Conservation (phyloP, 352 stramenopile species). For the Phytopythium ostracodes region DNA sequence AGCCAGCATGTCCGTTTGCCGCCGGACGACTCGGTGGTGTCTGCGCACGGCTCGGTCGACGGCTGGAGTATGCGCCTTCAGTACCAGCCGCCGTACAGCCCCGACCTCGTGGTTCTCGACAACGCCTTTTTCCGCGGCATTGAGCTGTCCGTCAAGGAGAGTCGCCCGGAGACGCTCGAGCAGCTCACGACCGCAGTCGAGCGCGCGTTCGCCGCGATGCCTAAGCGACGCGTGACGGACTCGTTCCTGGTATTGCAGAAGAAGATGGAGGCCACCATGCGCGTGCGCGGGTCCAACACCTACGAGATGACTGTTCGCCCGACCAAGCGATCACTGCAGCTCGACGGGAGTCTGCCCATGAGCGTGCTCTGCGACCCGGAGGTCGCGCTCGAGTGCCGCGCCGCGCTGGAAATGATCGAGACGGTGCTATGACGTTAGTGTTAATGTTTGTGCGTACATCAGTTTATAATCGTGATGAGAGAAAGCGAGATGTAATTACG, state of each 20-base stretch:
- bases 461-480: neutral
- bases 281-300: constrained; percentile 28
- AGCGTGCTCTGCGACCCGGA: constrained; percentile 30
- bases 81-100: constrained; percentile 34
- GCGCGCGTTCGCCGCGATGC: constrained; percentile 18
- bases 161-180: constrained; percentile 12
- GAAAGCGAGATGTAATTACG: too few species aligned
- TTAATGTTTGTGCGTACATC: neutral
- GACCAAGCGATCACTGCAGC: constrained; percentile 29
- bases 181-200: constrained; percentile 22
- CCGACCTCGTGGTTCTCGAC: constrained; percentile 32
- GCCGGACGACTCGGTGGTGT: constrained; percentile 25
- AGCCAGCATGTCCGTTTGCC: constrained; percentile 35
- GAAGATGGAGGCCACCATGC: constrained; percentile 35
- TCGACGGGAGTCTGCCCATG: constrained; percentile 29
- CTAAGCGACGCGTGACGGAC: constrained; percentile 20
- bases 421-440: neutral
- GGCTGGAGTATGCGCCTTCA: constrained; percentile 36
- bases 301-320: constrained; percentile 22
- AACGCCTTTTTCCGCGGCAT: constrained; percentile 29
- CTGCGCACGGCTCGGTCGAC: constrained; percentile 18
- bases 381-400: constrained; percentile 20
- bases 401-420: constrained; percentile 11
- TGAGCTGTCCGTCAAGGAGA: constrained; percentile 14
- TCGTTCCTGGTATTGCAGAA: constrained; percentile 29